Percentiles rank a stretch among this genome's conserved stretches.
Conservation (phyloP, 371 early-diverging fungal genomes). For the Lichtheimia ornata region DNA sequence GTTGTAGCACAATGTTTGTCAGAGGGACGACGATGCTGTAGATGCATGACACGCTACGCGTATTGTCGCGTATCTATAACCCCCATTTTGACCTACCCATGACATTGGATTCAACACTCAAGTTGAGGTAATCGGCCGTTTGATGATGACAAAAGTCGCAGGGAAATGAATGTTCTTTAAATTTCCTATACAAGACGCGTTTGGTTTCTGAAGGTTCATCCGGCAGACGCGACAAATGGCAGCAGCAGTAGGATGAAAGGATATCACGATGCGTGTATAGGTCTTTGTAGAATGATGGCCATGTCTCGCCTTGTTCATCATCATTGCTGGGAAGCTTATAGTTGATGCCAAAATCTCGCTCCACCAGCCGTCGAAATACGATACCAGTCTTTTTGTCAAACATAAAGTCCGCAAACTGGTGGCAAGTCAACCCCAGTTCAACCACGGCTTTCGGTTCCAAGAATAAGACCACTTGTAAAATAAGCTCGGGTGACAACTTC, state of each 20-base stretch:
- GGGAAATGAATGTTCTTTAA: neutral
- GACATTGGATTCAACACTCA: slow-evolving; percentile 19
- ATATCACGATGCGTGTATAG: slow-evolving; percentile 2
- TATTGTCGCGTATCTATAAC: neutral
- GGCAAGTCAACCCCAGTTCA: slow-evolving; percentile 24
- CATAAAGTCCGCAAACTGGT: slow-evolving; percentile 22
- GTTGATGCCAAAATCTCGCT: slow-evolving; percentile 35
- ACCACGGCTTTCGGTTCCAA: slow-evolving; percentile 26
- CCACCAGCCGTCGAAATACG: slow-evolving; percentile 28
- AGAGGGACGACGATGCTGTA: neutral
- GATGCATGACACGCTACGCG: neutral
- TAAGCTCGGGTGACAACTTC: slow-evolving; percentile 30
- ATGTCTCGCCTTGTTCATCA: slow-evolving; percentile 17
- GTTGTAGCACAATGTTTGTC: too few relatives aligned
- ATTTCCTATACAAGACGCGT: slow-evolving; percentile 23
- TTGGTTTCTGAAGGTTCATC: slow-evolving; percentile 26
- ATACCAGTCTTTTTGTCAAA: slow-evolving; percentile 20
- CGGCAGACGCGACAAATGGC: slow-evolving; percentile 18
- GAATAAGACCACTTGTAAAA: slow-evolving; percentile 24
- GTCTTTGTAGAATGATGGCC: slow-evolving; percentile 25
- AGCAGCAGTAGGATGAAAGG: slow-evolving; percentile 12
- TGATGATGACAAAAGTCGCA: slow-evolving; percentile 35
- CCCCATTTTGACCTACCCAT: slow-evolving; percentile 27
- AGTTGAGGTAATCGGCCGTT: slow-evolving; percentile 23
- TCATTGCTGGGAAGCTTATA: slow-evolving; percentile 22